Evolutionary conservation across 2,329 filamentous ascomycete species (phyloP).

Genomic region (Verticillium dahliae): DNA sequence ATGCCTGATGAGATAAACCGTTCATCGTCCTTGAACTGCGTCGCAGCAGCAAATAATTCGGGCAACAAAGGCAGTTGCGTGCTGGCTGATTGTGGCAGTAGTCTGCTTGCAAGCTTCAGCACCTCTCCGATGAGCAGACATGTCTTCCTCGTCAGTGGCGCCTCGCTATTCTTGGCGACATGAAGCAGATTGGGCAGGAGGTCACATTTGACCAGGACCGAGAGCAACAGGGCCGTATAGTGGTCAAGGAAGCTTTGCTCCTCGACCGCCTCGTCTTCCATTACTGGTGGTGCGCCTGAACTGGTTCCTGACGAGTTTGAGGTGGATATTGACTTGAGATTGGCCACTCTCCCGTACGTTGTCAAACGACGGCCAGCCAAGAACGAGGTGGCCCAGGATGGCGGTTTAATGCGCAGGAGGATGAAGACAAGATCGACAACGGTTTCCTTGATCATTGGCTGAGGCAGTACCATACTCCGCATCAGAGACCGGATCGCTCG

Average conservation of each 20-base stretch:
- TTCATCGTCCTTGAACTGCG: slow-evolving; percentile 62
- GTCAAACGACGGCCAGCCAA: slow-evolving; percentile 87
- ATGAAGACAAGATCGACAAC: slow-evolving; percentile 82
- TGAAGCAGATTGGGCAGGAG: slow-evolving; percentile 57
- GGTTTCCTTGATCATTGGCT: slow-evolving; percentile 57
- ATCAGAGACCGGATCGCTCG: slow-evolving; percentile 74
- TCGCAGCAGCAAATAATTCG: slow-evolving; percentile 71
- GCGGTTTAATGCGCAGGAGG: slow-evolving; percentile 79
- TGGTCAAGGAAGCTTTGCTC: slow-evolving; percentile 88
- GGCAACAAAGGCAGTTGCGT: slow-evolving; percentile 81
- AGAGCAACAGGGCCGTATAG: slow-evolving; percentile 83
- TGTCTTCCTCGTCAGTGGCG: slow-evolving; percentile 75
- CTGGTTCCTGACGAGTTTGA: neutral
- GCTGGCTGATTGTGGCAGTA: slow-evolving; percentile 78
- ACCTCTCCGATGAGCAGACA: slow-evolving; percentile 88
- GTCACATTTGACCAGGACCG: slow-evolving; percentile 76
- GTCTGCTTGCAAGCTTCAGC: slow-evolving; percentile 78
- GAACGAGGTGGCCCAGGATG: slow-evolving; percentile 93
- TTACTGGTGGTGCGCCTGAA: slow-evolving; percentile 28
- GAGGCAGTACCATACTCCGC: slow-evolving; percentile 54
- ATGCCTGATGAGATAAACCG: slow-evolving; percentile 81
- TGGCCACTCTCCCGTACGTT: slow-evolving; percentile 91
- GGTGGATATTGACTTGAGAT: slow-evolving; percentile 59
- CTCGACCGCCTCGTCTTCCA: slow-evolving; percentile 52
- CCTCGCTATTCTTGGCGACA: slow-evolving; percentile 61